A percentile compares a stretch with the other conserved stretches of the same genome.
Conservation (phyloP, 1,284 basidiomycete species). For the Mycosarcoma mackinlayi region DNA sequence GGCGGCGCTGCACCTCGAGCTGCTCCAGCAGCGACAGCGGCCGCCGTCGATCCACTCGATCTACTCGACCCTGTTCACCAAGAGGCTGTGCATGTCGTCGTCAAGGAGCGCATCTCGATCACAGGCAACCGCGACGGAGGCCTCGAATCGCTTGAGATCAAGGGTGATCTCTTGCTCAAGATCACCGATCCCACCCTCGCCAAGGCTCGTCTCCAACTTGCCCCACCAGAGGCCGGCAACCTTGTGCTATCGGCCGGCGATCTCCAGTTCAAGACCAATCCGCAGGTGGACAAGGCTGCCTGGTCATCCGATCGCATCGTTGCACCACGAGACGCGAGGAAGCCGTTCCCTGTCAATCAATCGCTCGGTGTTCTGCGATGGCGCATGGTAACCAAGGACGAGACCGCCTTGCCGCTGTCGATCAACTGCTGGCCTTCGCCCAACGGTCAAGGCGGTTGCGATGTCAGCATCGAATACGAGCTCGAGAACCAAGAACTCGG, state of each 20-base stretch:
- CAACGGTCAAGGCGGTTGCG: conserved; percentile 79
- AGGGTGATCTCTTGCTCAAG: conserved; percentile 91
- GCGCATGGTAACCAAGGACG: conserved; percentile 90
- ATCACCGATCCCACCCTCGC: conserved; percentile 81
- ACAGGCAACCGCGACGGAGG: conserved; percentile 90
- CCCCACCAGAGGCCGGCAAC: conserved; percentile 71
- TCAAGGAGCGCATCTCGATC: conserved; percentile 85
- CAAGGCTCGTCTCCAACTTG: conserved; percentile 80
- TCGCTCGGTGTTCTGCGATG: conserved; percentile 83
- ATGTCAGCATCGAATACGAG: conserved; percentile 97
- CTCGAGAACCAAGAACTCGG: conserved; percentile 76
- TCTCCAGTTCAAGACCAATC: conserved; percentile 93
- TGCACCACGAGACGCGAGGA: conserved; percentile 83
- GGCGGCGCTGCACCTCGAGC: conserved; percentile 34
- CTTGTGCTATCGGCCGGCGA: conserved; percentile 75
- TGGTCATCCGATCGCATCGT: conserved; percentile 77
- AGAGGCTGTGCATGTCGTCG: conserved; percentile 84
- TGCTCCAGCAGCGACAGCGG: conserved; percentile 71
- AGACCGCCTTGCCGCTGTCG: conserved; percentile 87
- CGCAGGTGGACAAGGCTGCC: conserved; percentile 88
- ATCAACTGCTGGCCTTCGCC: conserved; percentile 97
- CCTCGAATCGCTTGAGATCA: conserved; percentile 86
- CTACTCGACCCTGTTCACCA: conserved; percentile 79
- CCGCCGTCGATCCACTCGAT: conserved; percentile 58
- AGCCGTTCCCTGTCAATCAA: conserved; percentile 88